Percentiles rank a stretch among this genome's conserved stretches.
phyloP scores from a whole-genome alignment of 176 grass and related monocot species.

The Panicum miliaceum region DNA sequence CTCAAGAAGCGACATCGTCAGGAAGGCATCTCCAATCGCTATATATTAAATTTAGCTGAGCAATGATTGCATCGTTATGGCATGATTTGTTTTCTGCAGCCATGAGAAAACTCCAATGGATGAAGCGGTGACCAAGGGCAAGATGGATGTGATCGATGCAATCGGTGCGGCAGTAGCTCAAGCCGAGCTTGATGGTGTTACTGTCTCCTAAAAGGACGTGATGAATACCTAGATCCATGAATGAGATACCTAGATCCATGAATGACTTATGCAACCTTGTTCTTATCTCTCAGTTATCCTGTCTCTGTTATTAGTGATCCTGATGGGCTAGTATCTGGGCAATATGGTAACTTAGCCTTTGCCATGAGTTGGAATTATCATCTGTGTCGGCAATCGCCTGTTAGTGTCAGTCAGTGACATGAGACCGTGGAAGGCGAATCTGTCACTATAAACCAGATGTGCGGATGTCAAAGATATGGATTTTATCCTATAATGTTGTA shows the following conservation, averaged over 20 bases:
- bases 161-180: conserved; percentile 71
- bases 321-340: conserved; percentile 24
- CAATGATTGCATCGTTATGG: background rate
- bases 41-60: background rate
- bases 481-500: background rate
- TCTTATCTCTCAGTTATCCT: conserved; percentile 14
- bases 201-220: conserved; percentile 59
- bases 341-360: background rate
- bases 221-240: conserved; percentile 6
- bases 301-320: background rate
- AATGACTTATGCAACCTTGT: conserved; percentile 9
- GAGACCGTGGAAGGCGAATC: background rate
- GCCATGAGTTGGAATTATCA: background rate
- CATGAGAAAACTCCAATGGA: conserved; percentile 94
- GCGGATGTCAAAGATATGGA: background rate
- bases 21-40: background rate
- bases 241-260: conserved; percentile 17
- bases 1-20: background rate
- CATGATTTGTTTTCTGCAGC: conserved; percentile 54
- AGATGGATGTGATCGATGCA: conserved; percentile 87
- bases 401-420: conserved; percentile 33
- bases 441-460: conserved; percentile 2
- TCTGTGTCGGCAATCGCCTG: conserved; percentile 3
- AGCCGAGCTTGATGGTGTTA: conserved; percentile 69
- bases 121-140: conserved; percentile 79